Evolutionary conservation across 2,329 filamentous ascomycete genomes (phyloP).

Genomic region (Microdochium paspali): DNA sequence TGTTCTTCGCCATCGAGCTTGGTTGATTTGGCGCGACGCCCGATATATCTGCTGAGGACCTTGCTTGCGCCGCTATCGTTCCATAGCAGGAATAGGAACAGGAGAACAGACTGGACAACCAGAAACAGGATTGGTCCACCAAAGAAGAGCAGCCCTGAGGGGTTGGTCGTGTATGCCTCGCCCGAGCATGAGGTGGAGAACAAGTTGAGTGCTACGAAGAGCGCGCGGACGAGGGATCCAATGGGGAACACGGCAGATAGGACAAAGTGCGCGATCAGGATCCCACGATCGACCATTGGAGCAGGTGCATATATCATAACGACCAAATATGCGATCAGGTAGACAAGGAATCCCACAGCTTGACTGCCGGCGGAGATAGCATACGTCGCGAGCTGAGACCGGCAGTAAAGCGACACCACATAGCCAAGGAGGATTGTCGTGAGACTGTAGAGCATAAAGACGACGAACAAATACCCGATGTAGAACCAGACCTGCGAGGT

Average conservation of each 20-base stretch:
- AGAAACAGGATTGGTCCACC: conserved; percentile 82
- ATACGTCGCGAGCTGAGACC: conserved; percentile 74
- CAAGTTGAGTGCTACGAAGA: conserved; percentile 73
- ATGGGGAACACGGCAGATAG: conserved; percentile 68
- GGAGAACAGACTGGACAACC: conserved; percentile 58
- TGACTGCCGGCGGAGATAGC: conserved; percentile 74
- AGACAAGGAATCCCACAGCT: conserved; percentile 60
- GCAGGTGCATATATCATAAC: conserved; percentile 68
- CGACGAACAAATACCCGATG: conserved; percentile 70
- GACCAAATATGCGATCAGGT: conserved; percentile 61
- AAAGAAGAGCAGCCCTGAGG: conserved; percentile 63
- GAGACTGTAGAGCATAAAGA: conserved; percentile 74
- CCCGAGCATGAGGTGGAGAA: conserved; percentile 72
- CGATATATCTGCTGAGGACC: conserved; percentile 7
- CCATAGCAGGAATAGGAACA: conserved; percentile 69
- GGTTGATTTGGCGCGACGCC: conserved; percentile 30
- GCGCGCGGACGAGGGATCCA: conserved; percentile 61
- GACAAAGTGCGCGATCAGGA: conserved; percentile 66
- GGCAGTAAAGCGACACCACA: conserved; percentile 69
- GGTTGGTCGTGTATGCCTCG: conserved; percentile 53
- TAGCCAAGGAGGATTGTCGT: conserved; percentile 71
- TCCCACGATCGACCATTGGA: conserved; percentile 54
- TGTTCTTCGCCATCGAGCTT: conserved; percentile 20
- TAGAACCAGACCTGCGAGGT: conserved; percentile 63
- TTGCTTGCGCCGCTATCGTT: conserved; percentile 61